Conservation (phyloP, 495 filamentous ascomycete species). For the Evernia prunastri region DNA sequence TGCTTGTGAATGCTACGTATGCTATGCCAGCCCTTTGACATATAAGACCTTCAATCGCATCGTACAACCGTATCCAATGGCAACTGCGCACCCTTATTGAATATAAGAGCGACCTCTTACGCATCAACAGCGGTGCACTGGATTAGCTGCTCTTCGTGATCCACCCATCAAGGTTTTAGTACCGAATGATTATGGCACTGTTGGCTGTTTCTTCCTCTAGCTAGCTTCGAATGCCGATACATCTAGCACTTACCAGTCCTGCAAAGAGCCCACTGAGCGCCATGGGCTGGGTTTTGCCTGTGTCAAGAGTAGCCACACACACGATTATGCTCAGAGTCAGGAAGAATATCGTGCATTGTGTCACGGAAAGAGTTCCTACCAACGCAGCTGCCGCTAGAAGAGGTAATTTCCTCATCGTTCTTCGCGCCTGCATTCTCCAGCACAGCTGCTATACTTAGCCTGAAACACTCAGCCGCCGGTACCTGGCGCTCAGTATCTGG, state of each 20-base stretch:
- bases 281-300: not conserved
- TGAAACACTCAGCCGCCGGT: not conserved
- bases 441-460: not conserved
- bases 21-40: not conserved
- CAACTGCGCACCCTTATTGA: not conserved
- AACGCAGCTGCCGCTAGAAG: not conserved
- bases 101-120: not conserved
- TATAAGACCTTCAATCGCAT: not conserved
- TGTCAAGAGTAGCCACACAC: not conserved
- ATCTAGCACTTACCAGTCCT: not conserved
- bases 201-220: not conserved
- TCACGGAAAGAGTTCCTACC: not conserved
- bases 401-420: not conserved
- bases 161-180: not conserved
- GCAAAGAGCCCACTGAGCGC: not conserved
- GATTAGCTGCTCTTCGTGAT: not conserved
- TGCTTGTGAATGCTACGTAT: conserved; percentile 3
- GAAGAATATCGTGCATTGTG: not conserved
- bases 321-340: not conserved
- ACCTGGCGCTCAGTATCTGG: too few species aligned
- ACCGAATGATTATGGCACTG: not conserved
- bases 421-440: not conserved
- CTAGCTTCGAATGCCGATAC: not conserved
- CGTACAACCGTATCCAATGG: not conserved
- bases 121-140: not conserved